These are phyloP conservation scores for Dendryphion nanum DNA, from an alignment of 2,329 filamentous ascomycete genomes.

Conservation along the genomic window DNA sequence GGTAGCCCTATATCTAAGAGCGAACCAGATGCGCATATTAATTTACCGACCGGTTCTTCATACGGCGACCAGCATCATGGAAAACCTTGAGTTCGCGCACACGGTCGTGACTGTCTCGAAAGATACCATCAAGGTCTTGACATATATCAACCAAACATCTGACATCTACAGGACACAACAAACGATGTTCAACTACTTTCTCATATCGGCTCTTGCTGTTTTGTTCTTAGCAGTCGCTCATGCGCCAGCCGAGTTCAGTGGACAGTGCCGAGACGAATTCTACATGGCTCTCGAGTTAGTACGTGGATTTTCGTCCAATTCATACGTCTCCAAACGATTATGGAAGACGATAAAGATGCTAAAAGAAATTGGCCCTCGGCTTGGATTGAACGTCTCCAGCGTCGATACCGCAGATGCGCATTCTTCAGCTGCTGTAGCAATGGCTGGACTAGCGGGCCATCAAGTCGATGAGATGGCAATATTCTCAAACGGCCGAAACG, in stretches of 20 bases:
- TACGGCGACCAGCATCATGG: constrained; percentile 77
- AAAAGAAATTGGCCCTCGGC: constrained; percentile 68
- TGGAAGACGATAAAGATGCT: constrained; percentile 72
- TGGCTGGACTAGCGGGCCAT: constrained; percentile 65
- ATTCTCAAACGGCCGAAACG: constrained; percentile 41
- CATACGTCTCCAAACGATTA: constrained; percentile 68
- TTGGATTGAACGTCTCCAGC: constrained; percentile 57
- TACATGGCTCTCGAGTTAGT: constrained; percentile 75
- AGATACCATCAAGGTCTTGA: constrained; percentile 71
- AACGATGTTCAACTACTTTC: constrained; percentile 77
- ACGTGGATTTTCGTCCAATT: constrained; percentile 68
- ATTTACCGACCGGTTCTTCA: constrained; percentile 87
- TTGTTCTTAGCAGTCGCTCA: constrained; percentile 76
- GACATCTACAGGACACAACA: constrained; percentile 71
- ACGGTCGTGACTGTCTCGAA: constrained; percentile 73
- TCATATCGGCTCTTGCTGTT: constrained; percentile 71
- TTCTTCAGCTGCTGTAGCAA: constrained; percentile 62
- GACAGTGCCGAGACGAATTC: constrained; percentile 70
- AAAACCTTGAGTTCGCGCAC: constrained; percentile 70
- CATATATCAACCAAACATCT: constrained; percentile 68
- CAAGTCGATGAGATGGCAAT: constrained; percentile 57
- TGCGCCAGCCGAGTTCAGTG: constrained; percentile 69
- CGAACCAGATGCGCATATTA: constrained; percentile 87
- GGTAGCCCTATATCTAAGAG: constrained; percentile 79
- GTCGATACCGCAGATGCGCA: constrained; percentile 53